Evolutionary conservation across 331 rosid species (phyloP).

Genomic region (Quercus tomentella): DNA sequence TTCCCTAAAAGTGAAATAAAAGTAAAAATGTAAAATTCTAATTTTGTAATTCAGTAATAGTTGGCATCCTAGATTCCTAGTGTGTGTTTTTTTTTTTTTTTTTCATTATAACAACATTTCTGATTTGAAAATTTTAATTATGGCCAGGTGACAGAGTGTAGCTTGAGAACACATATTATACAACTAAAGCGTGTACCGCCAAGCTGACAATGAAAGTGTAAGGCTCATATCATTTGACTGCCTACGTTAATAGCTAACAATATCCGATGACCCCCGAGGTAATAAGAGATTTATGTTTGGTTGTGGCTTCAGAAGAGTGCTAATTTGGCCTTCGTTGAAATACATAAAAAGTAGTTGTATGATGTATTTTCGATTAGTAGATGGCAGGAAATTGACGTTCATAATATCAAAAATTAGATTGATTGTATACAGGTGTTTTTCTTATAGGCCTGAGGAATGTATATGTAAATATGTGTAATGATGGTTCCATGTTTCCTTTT

Average conservation of each 20-base stretch:
- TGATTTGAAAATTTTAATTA: neutral
- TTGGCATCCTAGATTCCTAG: neutral
- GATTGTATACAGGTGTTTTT: slow-evolving; percentile 28
- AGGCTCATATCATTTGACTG: slow-evolving; percentile 21
- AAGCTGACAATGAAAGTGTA: slow-evolving; percentile 17
- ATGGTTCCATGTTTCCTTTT: neutral
- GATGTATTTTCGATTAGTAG: neutral
- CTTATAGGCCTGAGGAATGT: slow-evolving; percentile 20
- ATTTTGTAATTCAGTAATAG: neutral
- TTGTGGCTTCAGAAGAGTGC: slow-evolving; percentile 24
- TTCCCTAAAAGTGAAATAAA: neutral
- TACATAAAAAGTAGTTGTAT: neutral
- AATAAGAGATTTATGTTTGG: slow-evolving; percentile 30
- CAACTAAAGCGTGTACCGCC: slow-evolving; percentile 32
- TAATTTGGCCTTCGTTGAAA: slow-evolving; percentile 5
- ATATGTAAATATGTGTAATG: slow-evolving; percentile 28
- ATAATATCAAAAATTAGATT: slow-evolving; percentile 18
- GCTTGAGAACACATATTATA: slow-evolving; percentile 49
- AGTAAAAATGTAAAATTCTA: neutral
- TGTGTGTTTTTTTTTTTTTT: too few relatives aligned
- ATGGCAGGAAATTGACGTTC: slow-evolving; percentile 16
- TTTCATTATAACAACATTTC: neutral
- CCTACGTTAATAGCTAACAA: slow-evolving; percentile 33
- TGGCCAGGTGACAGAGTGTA: slow-evolving; percentile 48
- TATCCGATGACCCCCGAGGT: slow-evolving; percentile 11